Evolutionary conservation across 257 asterid species (phyloP).

Genomic region (Solanum rostratum): DNA sequence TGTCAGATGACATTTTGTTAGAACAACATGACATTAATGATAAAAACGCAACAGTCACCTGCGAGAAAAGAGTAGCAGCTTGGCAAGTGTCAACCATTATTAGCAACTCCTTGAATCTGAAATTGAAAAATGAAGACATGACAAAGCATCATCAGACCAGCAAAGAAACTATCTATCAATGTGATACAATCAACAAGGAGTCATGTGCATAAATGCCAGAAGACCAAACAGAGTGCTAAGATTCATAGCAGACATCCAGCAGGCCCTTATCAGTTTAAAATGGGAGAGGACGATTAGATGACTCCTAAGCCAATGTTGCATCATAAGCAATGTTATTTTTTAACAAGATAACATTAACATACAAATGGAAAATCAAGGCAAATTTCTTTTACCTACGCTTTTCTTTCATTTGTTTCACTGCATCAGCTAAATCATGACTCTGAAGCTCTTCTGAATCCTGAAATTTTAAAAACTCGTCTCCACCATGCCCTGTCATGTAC

Average conservation of each 20-base stretch:
- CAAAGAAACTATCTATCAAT: neutral
- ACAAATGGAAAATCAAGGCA: neutral
- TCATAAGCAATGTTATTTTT: neutral
- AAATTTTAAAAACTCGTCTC: slow-evolving; percentile 94
- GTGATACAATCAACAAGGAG: neutral
- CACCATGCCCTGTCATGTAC: slow-evolving; percentile 99
- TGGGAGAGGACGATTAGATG: neutral
- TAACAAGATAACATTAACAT: neutral
- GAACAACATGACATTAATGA: neutral
- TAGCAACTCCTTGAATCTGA: slow-evolving; percentile 92
- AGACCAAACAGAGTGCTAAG: neutral
- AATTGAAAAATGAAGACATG: slow-evolving; percentile 10
- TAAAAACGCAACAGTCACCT: slow-evolving; percentile 32
- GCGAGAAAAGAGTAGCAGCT: slow-evolving; percentile 97
- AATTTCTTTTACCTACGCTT: slow-evolving; percentile 52
- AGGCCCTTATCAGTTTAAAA: neutral
- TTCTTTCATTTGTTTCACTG: slow-evolving; percentile 98
- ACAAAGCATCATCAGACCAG: neutral
- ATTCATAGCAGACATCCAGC: neutral
- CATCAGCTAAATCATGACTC: slow-evolving; percentile 98
- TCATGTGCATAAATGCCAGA: neutral
- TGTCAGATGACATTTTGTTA: neutral
- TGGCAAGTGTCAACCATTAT: slow-evolving; percentile 99
- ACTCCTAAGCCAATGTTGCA: neutral
- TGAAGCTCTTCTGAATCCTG: slow-evolving; percentile 99